A percentile compares a stretch with the other conserved stretches of the same genome.
Evolutionary conservation across 176 grass and related monocot species (phyloP).

Genomic region (Dendrocalamus sinicus): DNA sequence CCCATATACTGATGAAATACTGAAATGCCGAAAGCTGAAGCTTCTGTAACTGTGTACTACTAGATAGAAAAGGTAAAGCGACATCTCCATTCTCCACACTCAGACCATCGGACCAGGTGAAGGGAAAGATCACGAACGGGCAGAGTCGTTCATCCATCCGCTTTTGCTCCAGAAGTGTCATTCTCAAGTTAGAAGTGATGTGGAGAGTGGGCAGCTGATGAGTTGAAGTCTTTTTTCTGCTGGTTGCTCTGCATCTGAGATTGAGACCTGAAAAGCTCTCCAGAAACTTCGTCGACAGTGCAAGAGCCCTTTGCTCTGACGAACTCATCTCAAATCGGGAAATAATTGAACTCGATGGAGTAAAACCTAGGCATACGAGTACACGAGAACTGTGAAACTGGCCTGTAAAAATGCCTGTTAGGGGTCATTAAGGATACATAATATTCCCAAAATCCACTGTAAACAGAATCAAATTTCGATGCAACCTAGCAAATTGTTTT

Average conservation of each 20-base stretch:
- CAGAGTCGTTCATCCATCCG: not conserved
- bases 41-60: not conserved
- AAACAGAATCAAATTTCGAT: not conserved
- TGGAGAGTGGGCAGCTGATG: not conserved
- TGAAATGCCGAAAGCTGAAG: not conserved
- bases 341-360: not conserved
- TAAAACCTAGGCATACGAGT: not conserved
- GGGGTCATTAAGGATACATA: not conserved
- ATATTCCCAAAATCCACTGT: not conserved
- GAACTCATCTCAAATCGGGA: not conserved
- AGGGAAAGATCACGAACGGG: not conserved
- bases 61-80: not conserved
- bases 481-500: not conserved
- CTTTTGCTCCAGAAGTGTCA: not conserved
- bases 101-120: not conserved
- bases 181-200: slow-evolving; percentile 6
- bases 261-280: slow-evolving; percentile 1
- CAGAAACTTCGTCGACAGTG: not conserved
- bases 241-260: not conserved
- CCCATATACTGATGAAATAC: not conserved
- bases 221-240: not conserved
- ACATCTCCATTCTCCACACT: not conserved
- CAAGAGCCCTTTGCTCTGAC: not conserved
- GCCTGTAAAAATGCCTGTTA: not conserved
- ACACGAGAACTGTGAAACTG: not conserved